A percentile compares a stretch with the other conserved stretches of the same genome.
Evolutionary conservation across 2,329 filamentous ascomycete genomes (phyloP).

Genomic region (Bipolaris cookei): DNA sequence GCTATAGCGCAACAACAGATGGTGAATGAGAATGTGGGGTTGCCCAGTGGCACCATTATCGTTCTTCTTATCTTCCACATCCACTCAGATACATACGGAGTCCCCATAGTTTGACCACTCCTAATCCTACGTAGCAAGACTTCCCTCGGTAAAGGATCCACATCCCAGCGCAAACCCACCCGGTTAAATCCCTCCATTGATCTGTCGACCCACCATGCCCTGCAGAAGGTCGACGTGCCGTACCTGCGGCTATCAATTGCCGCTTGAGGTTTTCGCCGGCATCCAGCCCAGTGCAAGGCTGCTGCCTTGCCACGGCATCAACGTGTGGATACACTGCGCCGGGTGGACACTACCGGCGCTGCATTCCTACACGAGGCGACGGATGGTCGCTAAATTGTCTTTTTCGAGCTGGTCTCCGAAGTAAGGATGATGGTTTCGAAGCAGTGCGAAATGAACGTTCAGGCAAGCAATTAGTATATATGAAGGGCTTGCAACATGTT

Average conservation of each 20-base stretch:
- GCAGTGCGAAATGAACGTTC: conserved; percentile 4
- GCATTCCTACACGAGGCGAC: conserved; percentile 7
- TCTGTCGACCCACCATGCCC: conserved; percentile 7
- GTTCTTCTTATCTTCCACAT: neutral
- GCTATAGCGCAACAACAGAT: neutral
- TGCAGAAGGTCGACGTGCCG: conserved; percentile 3
- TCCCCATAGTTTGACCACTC: neutral
- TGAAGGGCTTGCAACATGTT: neutral
- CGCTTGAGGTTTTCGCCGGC: conserved; percentile 2
- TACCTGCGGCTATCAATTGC: conserved; percentile 6
- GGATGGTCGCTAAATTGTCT: neutral
- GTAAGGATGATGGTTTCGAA: conserved; percentile 3
- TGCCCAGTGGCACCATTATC: neutral
- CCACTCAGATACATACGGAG: too few species aligned
- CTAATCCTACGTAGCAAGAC: neutral
- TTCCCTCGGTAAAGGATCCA: neutral
- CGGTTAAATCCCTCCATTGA: conserved; percentile 4
- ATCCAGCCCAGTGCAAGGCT: conserved; percentile 12
- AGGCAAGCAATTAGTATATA: conserved; percentile 12
- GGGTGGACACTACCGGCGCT: conserved; percentile 7
- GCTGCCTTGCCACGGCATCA: neutral
- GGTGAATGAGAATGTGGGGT: neutral
- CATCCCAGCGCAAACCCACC: neutral
- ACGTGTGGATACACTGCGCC: conserved; percentile 5
- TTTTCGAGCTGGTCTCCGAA: conserved; percentile 12